Conservation (phyloP, 1,284 basidiomycete species). For the Cutaneotrichosporon dermatis region DNA sequence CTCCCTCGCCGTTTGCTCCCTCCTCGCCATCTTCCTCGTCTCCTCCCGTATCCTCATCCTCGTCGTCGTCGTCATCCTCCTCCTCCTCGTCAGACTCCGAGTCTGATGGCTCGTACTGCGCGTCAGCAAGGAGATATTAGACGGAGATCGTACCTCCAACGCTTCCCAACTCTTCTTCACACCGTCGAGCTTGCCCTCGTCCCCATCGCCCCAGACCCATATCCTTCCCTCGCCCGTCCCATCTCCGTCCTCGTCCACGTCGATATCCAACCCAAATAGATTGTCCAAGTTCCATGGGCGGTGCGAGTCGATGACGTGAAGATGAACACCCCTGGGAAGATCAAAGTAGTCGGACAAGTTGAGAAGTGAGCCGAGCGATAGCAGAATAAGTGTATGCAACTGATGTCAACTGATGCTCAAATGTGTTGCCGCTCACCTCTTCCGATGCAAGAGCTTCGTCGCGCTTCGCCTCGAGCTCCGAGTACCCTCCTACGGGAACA, state of each 20-base stretch:
- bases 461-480: constrained; percentile 63
- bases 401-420: constrained; percentile 42
- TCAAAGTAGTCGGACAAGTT: constrained; percentile 63
- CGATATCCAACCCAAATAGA: constrained; percentile 64
- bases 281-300: constrained; percentile 87
- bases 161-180: constrained; percentile 56
- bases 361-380: constrained; percentile 88
- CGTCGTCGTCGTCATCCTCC: constrained; percentile 50
- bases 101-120: constrained; percentile 28
- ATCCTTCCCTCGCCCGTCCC: constrained; percentile 58
- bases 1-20: constrained; percentile 13
- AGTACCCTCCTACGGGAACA: constrained; percentile 84
- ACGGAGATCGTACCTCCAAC: constrained; percentile 56
- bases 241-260: constrained; percentile 36
- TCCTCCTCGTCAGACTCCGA: constrained; percentile 36
- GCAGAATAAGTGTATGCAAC: constrained; percentile 84
- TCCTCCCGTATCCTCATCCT: constrained; percentile 49
- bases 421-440: constrained; percentile 7
- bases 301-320: constrained; percentile 92
- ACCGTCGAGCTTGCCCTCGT: constrained; percentile 57
- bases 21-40: constrained; percentile 51
- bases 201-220: constrained; percentile 83
- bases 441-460: constrained; percentile 57
- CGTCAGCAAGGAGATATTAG: not conserved
- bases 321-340: constrained; percentile 52